Evolutionary conservation across 495 filamentous ascomycete genomes (phyloP).

Genomic region (Clavariopsis aquatica): DNA sequence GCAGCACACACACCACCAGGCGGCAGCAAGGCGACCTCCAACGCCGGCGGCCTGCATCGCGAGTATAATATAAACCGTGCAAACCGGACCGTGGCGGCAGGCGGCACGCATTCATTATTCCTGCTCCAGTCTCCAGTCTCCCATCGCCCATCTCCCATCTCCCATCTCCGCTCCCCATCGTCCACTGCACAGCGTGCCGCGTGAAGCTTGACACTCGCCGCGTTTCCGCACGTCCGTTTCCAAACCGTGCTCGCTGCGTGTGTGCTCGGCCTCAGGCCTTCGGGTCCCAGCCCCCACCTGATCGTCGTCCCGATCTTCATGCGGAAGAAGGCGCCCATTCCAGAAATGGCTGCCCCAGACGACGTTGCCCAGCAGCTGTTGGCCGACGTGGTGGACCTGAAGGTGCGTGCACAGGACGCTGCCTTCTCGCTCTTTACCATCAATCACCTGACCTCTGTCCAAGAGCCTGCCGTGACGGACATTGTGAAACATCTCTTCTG

Average conservation of each 20-base stretch:
- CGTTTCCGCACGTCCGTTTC: conserved; percentile 1
- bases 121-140: too few relatives aligned
- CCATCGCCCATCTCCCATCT: too few relatives aligned
- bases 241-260: not conserved
- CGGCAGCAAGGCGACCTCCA: not conserved
- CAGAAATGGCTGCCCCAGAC: conserved; percentile 6
- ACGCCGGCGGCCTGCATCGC: not conserved
- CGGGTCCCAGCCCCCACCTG: not conserved
- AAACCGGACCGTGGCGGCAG: too few relatives aligned
- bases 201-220: not conserved
- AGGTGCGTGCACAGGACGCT: not conserved
- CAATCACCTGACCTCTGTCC: not conserved
- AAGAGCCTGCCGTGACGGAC: not conserved
- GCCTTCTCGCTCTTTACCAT: conserved; percentile 1
- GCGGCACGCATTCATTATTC: too few relatives aligned
- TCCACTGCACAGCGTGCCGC: not conserved
- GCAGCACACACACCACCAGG: too few relatives aligned
- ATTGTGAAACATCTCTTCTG: not conserved
- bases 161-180: not conserved
- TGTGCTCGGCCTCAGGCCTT: not conserved
- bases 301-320: not conserved
- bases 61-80: not conserved
- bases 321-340: conserved; percentile 5
- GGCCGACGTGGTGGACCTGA: not conserved
- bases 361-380: not conserved